Base-by-base conservation (phyloP, 1,284 basidiomycete species). In the Phlebopus sp. region DNA sequence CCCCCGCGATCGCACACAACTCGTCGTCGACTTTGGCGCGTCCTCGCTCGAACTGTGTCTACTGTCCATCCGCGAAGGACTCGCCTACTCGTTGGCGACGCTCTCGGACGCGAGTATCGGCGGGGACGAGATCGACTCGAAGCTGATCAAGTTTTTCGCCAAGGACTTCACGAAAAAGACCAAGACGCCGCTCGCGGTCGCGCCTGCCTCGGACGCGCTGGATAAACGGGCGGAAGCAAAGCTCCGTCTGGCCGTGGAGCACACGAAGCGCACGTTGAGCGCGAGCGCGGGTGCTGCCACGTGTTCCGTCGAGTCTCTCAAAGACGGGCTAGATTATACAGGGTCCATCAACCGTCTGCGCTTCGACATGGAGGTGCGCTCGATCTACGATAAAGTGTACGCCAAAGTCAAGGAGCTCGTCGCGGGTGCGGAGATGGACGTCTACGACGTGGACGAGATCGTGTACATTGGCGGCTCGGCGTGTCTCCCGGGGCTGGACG, bases 101-200 rank as follows among this genome's bases (percentile, higher is more conserved):
- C 71, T 76, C 5, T 68, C 73, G 7, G 73, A 77, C 41, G 63
- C 75, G 13, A 62, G 67, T 10, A 63, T 82, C 37, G 77, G 78
- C 14, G 84, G 82, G 0, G 77, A 83, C 54, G 74, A 81, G 47
- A 83, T 94, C 59, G 93, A 95, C 70, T 79, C 83, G 48, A 82
- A 86, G 57, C 78, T 98, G 37, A 83, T 97, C 72, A 84, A 88
- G 52, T 91, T 90, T 76, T 97, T 99, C 69, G 85, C 92, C 46
- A 90, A 95, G 66, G 96, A 99, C 62, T 99, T 99, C 69, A 91
- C 91, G 46, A 98, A 98, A 71, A 99, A 98, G 77, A 94, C 88
- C 34, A 95, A 95, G 70, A 79, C 82, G 19, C 73, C 85, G 0
- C 76, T 97, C 34, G 70, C 78, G 13, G 84, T 79, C 55, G 74